Evolutionary conservation across 768 basidiomycete genomes (phyloP).

Genomic region (Asterophora parasitica): DNA sequence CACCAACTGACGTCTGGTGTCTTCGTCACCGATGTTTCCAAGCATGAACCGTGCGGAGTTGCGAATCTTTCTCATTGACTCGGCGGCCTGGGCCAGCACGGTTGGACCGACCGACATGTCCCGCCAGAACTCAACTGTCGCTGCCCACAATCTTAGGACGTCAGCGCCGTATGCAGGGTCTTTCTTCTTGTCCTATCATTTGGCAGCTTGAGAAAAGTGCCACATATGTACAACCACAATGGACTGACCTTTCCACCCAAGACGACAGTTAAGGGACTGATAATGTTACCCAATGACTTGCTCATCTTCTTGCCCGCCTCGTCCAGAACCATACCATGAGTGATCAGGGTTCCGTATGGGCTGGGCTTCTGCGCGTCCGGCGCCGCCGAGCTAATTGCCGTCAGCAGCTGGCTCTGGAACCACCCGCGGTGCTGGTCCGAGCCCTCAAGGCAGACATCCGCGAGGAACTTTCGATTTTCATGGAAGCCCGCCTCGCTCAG

Average conservation of each 20-base stretch:
- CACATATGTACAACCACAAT: background rate
- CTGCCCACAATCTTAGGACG: constrained; percentile 85
- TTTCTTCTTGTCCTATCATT: constrained; percentile 54
- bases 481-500: constrained; percentile 38
- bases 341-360: constrained; percentile 79
- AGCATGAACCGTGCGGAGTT: constrained; percentile 85
- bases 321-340: constrained; percentile 96
- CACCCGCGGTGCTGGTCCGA: constrained; percentile 98
- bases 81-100: constrained; percentile 68
- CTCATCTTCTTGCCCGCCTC: constrained; percentile 93
- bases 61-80: constrained; percentile 77
- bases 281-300: constrained; percentile 90
- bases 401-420: constrained; percentile 96
- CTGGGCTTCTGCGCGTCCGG: constrained; percentile 28
- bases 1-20: constrained; percentile 23
- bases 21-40: constrained; percentile 59
- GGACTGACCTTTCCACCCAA: constrained; percentile 65
- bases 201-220: constrained; percentile 1
- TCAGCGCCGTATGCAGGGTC: constrained; percentile 84
- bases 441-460: constrained; percentile 92
- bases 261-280: constrained; percentile 79
- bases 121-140: constrained; percentile 82
- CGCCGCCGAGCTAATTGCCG: constrained; percentile 55
- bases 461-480: constrained; percentile 36
- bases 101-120: constrained; percentile 85